These are phyloP conservation scores for Cornus suecica DNA, from an alignment of 148 eudicot genomes.

Conservation along the genomic window DNA sequence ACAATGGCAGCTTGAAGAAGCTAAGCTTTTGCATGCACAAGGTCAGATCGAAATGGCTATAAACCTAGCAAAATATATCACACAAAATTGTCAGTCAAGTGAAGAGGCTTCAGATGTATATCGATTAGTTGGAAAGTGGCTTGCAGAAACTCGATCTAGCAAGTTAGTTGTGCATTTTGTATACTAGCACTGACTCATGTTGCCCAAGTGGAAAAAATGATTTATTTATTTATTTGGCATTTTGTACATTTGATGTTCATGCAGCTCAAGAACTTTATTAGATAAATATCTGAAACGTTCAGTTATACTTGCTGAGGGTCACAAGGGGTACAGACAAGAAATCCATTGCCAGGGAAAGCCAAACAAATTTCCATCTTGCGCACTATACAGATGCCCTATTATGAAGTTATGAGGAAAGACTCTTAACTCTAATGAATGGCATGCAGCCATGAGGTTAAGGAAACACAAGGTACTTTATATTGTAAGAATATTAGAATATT, in stretches of 20 bases:
- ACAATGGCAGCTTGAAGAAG: slow-evolving; percentile 85
- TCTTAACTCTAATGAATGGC: slow-evolving; percentile 93
- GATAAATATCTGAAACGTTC: slow-evolving; percentile 91
- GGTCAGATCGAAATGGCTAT: slow-evolving; percentile 94
- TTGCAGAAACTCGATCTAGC: slow-evolving; percentile 96
- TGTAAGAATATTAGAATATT: slow-evolving; percentile 12
- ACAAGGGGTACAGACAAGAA: slow-evolving; percentile 38
- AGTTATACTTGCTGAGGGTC: slow-evolving; percentile 64
- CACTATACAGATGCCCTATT: slow-evolving; percentile 93
- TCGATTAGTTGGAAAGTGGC: slow-evolving; percentile 97
- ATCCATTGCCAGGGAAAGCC: slow-evolving; percentile 59
- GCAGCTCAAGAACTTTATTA: slow-evolving; percentile 93
- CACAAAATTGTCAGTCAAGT: slow-evolving; percentile 50
- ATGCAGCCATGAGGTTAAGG: slow-evolving; percentile 89
- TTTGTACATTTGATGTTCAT: slow-evolving; percentile 16
- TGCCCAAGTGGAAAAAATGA: neutral
- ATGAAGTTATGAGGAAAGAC: slow-evolving; percentile 84
- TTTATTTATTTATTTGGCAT: neutral
- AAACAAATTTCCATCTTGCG: slow-evolving; percentile 94
- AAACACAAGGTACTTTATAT: slow-evolving; percentile 70
- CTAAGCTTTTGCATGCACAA: slow-evolving; percentile 88
- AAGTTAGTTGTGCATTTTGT: slow-evolving; percentile 44
- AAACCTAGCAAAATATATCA: slow-evolving; percentile 81
- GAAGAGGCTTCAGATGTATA: slow-evolving; percentile 78
- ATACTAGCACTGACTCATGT: neutral